Evolutionary conservation across 495 filamentous ascomycete genomes (phyloP).

Genomic region (Hypoxylon crocopeplum): DNA sequence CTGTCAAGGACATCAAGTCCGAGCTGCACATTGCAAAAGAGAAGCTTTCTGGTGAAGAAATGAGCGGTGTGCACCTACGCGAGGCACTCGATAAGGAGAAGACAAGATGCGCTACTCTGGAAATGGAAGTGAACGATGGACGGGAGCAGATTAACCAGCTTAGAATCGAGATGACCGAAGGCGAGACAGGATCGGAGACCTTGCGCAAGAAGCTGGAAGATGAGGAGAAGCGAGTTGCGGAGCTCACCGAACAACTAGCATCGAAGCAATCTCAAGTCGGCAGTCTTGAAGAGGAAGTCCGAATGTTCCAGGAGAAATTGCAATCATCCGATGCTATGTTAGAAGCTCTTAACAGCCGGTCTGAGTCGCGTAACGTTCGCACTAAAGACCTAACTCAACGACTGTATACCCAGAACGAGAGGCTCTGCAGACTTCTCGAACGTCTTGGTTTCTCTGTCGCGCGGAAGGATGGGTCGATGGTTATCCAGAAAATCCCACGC

Average conservation of each 20-base stretch:
- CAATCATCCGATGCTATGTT: conserved; percentile 57
- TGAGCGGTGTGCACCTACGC: conserved; percentile 46
- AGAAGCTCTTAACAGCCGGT: conserved; percentile 55
- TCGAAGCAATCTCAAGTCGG: conserved; percentile 69
- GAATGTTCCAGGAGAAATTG: conserved; percentile 63
- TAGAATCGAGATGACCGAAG: conserved; percentile 72
- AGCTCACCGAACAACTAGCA: conserved; percentile 68
- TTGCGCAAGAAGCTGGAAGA: conserved; percentile 73
- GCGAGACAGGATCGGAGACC: conserved; percentile 79
- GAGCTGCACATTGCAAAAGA: conserved; percentile 55
- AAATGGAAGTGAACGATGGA: conserved; percentile 70
- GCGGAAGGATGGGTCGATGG: conserved; percentile 73
- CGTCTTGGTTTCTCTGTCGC: conserved; percentile 81
- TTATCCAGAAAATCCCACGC: conserved; percentile 78
- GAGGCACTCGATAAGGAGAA: conserved; percentile 64
- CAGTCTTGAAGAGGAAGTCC: conserved; percentile 70
- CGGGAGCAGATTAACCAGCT: conserved; percentile 69
- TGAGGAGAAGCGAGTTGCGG: conserved; percentile 68
- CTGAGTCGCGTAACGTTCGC: conserved; percentile 68
- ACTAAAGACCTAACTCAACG: conserved; percentile 83
- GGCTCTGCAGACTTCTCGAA: conserved; percentile 79
- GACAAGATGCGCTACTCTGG: conserved; percentile 62
- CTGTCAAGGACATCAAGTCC: conserved; percentile 43
- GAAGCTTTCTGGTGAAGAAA: conserved; percentile 55
- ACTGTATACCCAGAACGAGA: conserved; percentile 78